phyloP scores from a whole-genome alignment of 176 grass and related monocot species.

The Aegilops sharonensis region DNA sequence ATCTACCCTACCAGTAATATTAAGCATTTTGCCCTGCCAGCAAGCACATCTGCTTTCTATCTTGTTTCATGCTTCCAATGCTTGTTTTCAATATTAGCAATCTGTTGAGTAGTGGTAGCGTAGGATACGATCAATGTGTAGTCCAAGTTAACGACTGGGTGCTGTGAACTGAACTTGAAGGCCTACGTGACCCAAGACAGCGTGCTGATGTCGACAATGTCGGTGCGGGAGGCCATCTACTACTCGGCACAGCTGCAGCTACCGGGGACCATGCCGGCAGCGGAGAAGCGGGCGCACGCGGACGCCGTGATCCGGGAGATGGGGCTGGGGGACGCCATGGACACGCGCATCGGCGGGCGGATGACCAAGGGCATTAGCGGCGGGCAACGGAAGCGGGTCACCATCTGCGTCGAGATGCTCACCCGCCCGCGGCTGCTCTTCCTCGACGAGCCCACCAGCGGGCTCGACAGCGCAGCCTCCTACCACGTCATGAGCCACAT shows the following conservation, averaged over 20 bases:
- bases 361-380: constrained; percentile 57
- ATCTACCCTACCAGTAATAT: no score
- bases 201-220: constrained; percentile 62
- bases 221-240: constrained; percentile 52
- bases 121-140: no score
- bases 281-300: constrained; percentile 48
- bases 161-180: constrained; percentile 9
- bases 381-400: constrained; percentile 55
- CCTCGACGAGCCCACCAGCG: constrained; percentile 98
- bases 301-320: constrained; percentile 49
- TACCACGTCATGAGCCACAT: constrained; percentile 61
- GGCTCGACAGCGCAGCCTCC: constrained; percentile 80
- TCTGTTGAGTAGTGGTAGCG: no score
- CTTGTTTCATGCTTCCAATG: no score
- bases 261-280: constrained; percentile 37
- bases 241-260: constrained; percentile 69
- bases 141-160: no score
- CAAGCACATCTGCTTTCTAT: no score
- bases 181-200: constrained; percentile 77
- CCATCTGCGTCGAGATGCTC: constrained; percentile 65
- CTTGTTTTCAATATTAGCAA: no score
- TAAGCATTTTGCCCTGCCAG: no score
- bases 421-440: constrained; percentile 68
- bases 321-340: constrained; percentile 52
- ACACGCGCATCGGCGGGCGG: constrained; percentile 56